A percentile compares a stretch with the other conserved stretches of the same genome.
Evolutionary conservation across 116 monocot species (phyloP).

Genomic region (Dioscorea cayenensis): DNA sequence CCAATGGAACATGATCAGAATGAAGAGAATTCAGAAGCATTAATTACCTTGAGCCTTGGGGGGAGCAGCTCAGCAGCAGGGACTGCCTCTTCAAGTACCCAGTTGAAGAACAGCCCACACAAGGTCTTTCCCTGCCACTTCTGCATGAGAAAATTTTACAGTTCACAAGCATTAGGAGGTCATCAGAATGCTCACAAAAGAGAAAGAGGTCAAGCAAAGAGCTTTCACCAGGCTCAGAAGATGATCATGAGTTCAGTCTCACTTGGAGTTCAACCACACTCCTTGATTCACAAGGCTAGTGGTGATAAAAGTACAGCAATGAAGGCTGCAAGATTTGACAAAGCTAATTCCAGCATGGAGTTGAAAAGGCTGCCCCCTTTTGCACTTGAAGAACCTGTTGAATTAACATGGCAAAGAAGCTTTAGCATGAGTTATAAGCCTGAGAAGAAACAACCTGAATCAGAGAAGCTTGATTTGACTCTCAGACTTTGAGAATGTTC

Average conservation of each 20-base stretch:
- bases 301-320: constrained; percentile 10
- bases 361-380: constrained; percentile 11
- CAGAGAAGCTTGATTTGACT: constrained; percentile 41
- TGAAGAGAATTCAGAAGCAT: constrained; percentile 14
- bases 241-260: constrained; percentile 22
- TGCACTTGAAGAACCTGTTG: constrained; percentile 18
- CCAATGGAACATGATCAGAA: constrained; percentile 5
- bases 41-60: constrained; percentile 42
- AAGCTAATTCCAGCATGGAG: neutral
- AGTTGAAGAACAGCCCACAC: constrained; percentile 7
- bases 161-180: constrained; percentile 70
- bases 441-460: constrained; percentile 13
- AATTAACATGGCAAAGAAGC: constrained; percentile 30
- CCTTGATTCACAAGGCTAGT: constrained; percentile 19
- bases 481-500: constrained; percentile 33
- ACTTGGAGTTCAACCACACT: constrained; percentile 36
- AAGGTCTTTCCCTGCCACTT: constrained; percentile 73
- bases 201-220: constrained; percentile 43
- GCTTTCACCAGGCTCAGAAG: constrained; percentile 31
- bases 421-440: constrained; percentile 20
- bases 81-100: constrained; percentile 12
- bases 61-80: constrained; percentile 8
- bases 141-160: constrained; percentile 70
- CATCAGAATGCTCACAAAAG: constrained; percentile 77
- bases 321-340: constrained; percentile 17